Conservation (phyloP, 177 flowering plant species). For the Telopea speciosissima region DNA sequence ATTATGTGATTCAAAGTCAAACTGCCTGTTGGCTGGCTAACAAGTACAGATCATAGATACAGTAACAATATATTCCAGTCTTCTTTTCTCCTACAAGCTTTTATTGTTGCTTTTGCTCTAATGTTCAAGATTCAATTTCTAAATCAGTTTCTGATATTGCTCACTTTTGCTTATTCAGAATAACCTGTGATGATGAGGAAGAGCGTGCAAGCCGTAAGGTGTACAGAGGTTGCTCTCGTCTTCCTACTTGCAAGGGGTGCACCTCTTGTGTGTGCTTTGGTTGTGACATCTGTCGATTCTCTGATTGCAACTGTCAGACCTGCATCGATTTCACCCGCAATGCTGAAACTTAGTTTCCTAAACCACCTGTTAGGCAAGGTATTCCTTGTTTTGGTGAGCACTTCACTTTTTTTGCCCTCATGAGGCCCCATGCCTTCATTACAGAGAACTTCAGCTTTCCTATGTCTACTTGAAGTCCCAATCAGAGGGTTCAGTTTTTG, state of each 20-base stretch:
- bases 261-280: conserved; percentile 90
- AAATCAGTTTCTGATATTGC: neutral
- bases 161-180: conserved; percentile 26
- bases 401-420: neutral
- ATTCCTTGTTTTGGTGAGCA: conserved; percentile 5
- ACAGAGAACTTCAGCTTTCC: neutral
- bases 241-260: conserved; percentile 78
- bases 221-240: conserved; percentile 65
- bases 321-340: conserved; percentile 71
- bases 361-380: neutral
- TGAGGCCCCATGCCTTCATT: neutral
- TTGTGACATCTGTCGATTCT: conserved; percentile 71
- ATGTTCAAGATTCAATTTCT: neutral
- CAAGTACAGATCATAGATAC: neutral
- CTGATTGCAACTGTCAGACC: conserved; percentile 82
- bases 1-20: too few relatives aligned
- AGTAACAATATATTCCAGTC: neutral
- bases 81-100: neutral
- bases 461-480: conserved; percentile 2
- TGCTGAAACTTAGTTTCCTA: conserved; percentile 26
- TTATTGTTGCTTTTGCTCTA: neutral
- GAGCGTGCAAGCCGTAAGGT: conserved; percentile 75
- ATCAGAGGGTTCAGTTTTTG: conserved; percentile 1
- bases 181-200: conserved; percentile 70
- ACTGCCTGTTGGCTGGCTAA: too few relatives aligned